Base-by-base conservation (phyloP, 495 filamentous ascomycete species). In the Barbatosphaeria neglecta region DNA sequence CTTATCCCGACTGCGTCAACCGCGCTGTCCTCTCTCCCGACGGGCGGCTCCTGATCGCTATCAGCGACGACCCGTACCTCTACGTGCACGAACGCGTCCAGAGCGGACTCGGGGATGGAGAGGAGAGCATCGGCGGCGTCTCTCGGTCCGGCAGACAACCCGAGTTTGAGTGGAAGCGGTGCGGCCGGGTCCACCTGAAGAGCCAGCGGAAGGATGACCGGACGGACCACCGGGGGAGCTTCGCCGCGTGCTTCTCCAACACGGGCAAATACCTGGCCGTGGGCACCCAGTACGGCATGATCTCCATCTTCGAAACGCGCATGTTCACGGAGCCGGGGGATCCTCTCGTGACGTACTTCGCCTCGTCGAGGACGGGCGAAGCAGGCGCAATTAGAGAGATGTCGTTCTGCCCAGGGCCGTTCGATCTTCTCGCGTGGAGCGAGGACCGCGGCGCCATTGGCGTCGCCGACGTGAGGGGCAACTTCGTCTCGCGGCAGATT, bases 1-100 rank as follows among this genome's bases (percentile, higher is more conserved):
- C 77, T 6, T 85, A 90, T 48, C 79, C 83, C 33, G 80, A 84
- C 51, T 80, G 76, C 45, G 90, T 95, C 67, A 98, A 98, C 61
- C 89, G 92, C 61, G 86, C 89, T 5, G 80, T 88, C 17, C 81
- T 98, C 37, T 95, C 90, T 22, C 92, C 92, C 0, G 85, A 96
- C 53, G 90, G 88, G 0, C 73, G 70, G 35, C 63, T 93, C 16
- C 74, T 97, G 5, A 71, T 89, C 3, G 86, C 87, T 9, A 83
- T 97, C 33, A 86, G 90, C 19, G 93, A 98, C 54, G 79, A 86
- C 55, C 79, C 83, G 3, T 81, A 74, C 48, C 82, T 86, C 2
- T 95, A 92, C 60, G 81, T 97, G 47, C 90, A 92, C 59, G 64
- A 78, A 41, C 51, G 56, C 17, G 50, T 37, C 7, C 42, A 57